Conservation (phyloP, 2,329 filamentous ascomycete genomes). For the Colletotrichum somersetense region DNA sequence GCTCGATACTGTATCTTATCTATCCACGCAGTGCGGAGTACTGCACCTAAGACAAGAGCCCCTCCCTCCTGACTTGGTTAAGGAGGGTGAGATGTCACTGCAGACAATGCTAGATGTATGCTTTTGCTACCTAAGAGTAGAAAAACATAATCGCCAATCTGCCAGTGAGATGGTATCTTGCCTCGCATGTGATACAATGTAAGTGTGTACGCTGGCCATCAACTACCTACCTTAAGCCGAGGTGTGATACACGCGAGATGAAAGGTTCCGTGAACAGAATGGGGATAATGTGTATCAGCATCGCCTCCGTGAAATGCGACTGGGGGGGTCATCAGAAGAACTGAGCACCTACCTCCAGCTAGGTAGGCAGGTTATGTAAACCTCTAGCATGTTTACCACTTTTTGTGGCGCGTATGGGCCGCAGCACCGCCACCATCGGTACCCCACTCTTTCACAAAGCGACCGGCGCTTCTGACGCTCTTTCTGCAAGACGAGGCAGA, state of each 20-base stretch:
- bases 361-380: no score
- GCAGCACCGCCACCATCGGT: constrained; percentile 36
- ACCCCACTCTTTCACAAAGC: constrained; percentile 24
- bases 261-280: constrained; percentile 29
- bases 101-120: not conserved
- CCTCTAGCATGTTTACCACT: no score
- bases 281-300: constrained; percentile 19
- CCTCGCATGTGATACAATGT: constrained; percentile 1
- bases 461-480: constrained; percentile 13
- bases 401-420: not conserved
- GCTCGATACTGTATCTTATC: not conserved
- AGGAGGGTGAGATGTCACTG: constrained; percentile 8
- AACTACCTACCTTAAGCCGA: no score
- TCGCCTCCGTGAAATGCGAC: constrained; percentile 26
- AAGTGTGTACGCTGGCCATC: not conserved
- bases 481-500: constrained; percentile 17
- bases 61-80: not conserved
- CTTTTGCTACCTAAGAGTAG: not conserved
- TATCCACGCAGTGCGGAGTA: not conserved
- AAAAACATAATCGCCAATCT: not conserved
- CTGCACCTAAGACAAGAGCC: constrained; percentile 1
- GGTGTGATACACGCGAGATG: not conserved
- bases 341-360: not conserved
- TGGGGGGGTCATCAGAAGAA: not conserved
- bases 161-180: not conserved